Percentiles rank a stretch among this genome's conserved stretches.
phyloP scores from a whole-genome alignment of 2,329 filamentous ascomycete genomes.

The Alternaria brassicicola region DNA sequence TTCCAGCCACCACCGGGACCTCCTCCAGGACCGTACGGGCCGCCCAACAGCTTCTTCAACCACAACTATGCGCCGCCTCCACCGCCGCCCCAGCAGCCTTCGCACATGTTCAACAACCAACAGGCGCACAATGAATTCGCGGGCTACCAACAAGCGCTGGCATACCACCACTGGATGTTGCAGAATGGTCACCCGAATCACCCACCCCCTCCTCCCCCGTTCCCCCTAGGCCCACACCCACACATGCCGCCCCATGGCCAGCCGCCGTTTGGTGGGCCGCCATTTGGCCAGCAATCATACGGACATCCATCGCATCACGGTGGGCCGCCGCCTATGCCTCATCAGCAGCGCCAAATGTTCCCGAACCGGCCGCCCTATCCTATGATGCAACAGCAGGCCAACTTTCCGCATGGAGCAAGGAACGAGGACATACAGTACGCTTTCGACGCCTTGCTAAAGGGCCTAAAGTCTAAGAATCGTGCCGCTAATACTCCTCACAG shows the following conservation, averaged over 20 bases:
- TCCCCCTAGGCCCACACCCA: not conserved
- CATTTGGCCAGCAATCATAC: constrained; percentile 8
- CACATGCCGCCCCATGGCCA: constrained; percentile 12
- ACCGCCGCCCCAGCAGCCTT: constrained; percentile 15
- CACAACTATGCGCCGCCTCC: constrained; percentile 10
- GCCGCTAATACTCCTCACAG: constrained; percentile 23
- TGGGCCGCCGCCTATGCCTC: constrained; percentile 4
- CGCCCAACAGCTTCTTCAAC: constrained; percentile 15
- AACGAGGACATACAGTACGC: constrained; percentile 30
- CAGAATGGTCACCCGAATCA: constrained; percentile 17
- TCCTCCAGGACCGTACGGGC: constrained; percentile 10
- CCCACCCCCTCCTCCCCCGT: constrained; percentile 14
- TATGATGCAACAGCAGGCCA: constrained; percentile 21
- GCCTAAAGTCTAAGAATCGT: constrained; percentile 15
- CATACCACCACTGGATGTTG: constrained; percentile 30
- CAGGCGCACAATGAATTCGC: constrained; percentile 17
- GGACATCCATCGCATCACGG: constrained; percentile 8
- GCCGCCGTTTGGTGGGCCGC: not conserved
- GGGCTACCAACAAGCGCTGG: constrained; percentile 24
- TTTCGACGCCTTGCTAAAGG: constrained; percentile 22
- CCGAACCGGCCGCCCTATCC: constrained; percentile 20
- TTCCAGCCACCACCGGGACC: constrained; percentile 6
- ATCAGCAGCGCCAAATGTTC: constrained; percentile 14
- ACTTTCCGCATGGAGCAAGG: constrained; percentile 13
- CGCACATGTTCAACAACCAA: constrained; percentile 14